Evolutionary conservation across 352 stramenopile genomes (phyloP).

Genomic region (Phytopythium boreale): DNA sequence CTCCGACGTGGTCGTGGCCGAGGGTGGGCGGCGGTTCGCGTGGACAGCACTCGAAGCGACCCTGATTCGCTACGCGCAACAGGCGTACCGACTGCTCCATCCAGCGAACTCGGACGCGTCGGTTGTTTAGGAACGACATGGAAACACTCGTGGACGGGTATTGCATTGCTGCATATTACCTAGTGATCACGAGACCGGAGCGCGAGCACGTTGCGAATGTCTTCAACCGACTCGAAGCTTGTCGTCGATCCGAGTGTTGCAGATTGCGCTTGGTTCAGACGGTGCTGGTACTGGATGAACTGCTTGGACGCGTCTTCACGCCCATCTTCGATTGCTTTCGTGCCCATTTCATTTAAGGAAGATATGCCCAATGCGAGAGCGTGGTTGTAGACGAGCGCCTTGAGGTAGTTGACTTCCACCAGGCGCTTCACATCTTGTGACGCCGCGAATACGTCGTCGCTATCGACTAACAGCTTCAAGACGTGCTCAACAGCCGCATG

Average conservation of each 20-base stretch:
- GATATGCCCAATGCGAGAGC: background rate
- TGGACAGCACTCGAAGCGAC: conserved; percentile 23
- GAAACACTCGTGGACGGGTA: background rate
- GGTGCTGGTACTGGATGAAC: conserved; percentile 27
- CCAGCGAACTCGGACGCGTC: background rate
- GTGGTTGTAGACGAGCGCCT: conserved; percentile 40
- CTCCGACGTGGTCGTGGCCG: conserved; percentile 12
- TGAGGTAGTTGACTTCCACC: conserved; percentile 40
- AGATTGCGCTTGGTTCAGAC: conserved; percentile 25
- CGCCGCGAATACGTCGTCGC: conserved; percentile 26
- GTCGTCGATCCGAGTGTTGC: conserved; percentile 29
- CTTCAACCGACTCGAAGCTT: conserved; percentile 25
- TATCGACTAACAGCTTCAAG: conserved; percentile 25
- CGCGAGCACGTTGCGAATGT: conserved; percentile 20
- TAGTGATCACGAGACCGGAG: background rate
- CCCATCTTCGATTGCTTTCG: background rate
- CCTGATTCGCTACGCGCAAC: conserved; percentile 32
- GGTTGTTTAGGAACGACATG: background rate
- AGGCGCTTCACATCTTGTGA: conserved; percentile 33
- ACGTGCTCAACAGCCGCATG: background rate
- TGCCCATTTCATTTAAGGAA: background rate
- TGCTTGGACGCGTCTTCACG: conserved; percentile 21
- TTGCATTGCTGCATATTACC: background rate
- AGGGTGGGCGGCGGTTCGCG: conserved; percentile 7
- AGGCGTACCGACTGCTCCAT: conserved; percentile 31